Conservation (phyloP, 2,329 filamentous ascomycete genomes). For the Colletotrichum sp. region DNA sequence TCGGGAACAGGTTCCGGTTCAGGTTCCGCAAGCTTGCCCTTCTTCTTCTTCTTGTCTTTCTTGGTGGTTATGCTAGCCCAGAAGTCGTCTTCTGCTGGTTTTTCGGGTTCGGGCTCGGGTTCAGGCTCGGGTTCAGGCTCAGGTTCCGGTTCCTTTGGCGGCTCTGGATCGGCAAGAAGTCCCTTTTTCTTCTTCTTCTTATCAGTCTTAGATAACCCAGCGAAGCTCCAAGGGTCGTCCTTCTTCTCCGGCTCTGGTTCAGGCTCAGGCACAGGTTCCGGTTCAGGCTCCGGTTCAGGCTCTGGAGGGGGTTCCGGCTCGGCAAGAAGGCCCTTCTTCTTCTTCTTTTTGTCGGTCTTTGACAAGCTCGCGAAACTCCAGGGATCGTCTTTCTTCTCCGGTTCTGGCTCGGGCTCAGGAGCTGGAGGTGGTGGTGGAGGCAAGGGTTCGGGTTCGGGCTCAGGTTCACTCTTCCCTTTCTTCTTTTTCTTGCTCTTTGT, state of each 20-base stretch:
- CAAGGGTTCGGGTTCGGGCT: conserved; percentile 10
- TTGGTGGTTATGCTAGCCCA: conserved; percentile 26
- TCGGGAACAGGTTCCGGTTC: conserved; percentile 17
- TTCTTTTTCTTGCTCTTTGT: conserved; percentile 37
- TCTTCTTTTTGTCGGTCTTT: conserved; percentile 45
- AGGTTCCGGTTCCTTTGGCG: conserved; percentile 20
- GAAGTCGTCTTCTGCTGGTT: conserved; percentile 27
- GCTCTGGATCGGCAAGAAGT: conserved; percentile 25
- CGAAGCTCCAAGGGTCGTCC: conserved; percentile 30
- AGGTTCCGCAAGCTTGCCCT: conserved; percentile 27
- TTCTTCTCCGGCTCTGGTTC: conserved; percentile 23
- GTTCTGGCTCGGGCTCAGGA: conserved; percentile 24
- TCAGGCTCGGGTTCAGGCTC: conserved; percentile 17
- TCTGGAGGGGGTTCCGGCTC: conserved; percentile 24
- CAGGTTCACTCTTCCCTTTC: conserved; percentile 15
- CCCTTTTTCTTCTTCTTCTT: conserved; percentile 36
- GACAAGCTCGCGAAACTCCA: conserved; percentile 25
- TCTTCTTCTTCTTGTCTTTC: conserved; percentile 33
- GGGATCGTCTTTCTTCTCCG: conserved; percentile 23
- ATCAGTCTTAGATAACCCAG: conserved; percentile 30
- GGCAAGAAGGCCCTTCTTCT: conserved; percentile 34
- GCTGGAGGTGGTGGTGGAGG: conserved; percentile 21
- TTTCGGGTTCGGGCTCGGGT: conserved; percentile 14
- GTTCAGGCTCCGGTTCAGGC: conserved; percentile 4
- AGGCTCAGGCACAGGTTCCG: conserved; percentile 23